Evolutionary conservation across 495 filamentous ascomycete species (phyloP).

Genomic region (Aspergillus cavernicola): DNA sequence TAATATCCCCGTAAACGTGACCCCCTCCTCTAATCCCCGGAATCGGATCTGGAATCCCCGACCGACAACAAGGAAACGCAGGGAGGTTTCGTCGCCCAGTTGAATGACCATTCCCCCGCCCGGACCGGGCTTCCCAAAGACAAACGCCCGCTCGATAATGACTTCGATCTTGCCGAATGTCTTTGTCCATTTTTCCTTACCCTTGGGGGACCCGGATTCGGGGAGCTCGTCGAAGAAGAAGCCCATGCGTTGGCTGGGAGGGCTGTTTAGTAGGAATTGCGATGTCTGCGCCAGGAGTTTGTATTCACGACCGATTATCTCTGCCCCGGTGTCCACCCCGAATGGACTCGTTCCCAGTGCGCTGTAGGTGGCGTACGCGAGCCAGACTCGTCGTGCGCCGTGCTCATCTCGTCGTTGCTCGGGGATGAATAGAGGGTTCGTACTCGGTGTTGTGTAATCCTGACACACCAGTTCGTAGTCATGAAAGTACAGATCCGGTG

Average conservation of each 20-base stretch:
- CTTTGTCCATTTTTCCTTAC: not conserved
- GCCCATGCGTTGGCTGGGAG: not conserved
- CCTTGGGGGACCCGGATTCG: not conserved
- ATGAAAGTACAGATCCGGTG: slow-evolving; percentile 46
- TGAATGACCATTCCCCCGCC: slow-evolving; percentile 4
- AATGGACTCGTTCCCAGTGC: not conserved
- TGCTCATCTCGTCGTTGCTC: not conserved
- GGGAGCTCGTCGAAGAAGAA: slow-evolving; percentile 5
- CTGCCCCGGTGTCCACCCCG: not conserved
- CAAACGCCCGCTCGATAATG: not conserved
- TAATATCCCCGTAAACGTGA: slow-evolving; percentile 4
- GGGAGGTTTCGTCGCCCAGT: not conserved
- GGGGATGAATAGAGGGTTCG: not conserved
- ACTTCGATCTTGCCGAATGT: not conserved
- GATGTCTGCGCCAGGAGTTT: not conserved
- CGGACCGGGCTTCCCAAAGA: not conserved
- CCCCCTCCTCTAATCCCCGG: not conserved
- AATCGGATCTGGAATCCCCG: not conserved
- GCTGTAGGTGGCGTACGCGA: not conserved
- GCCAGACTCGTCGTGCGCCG: not conserved
- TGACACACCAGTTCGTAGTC: slow-evolving; percentile 28
- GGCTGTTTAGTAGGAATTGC: not conserved
- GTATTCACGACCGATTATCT: not conserved
- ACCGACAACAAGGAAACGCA: slow-evolving; percentile 1
- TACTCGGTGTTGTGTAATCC: not conserved